phyloP scores from a whole-genome alignment of 2,329 filamentous ascomycete genomes.

The Nigrospora sphaerica region DNA sequence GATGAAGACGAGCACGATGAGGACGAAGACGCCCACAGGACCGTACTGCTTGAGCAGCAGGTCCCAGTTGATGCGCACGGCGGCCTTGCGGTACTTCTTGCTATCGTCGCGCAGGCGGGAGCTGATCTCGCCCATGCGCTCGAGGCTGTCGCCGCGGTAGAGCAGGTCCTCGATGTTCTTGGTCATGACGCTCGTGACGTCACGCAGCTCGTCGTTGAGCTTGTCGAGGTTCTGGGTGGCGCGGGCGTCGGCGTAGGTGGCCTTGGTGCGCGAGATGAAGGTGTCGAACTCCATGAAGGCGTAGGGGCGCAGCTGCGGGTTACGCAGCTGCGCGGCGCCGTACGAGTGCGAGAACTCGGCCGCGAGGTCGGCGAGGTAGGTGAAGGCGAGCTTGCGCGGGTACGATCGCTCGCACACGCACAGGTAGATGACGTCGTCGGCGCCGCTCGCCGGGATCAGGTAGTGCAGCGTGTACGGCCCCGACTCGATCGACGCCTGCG shows the following conservation, averaged over 20 bases:
- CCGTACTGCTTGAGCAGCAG: constrained; percentile 94
- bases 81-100: constrained; percentile 87
- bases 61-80: constrained; percentile 97
- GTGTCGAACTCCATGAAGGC: constrained; percentile 98
- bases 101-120: constrained; percentile 83
- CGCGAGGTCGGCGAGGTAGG: constrained; percentile 88
- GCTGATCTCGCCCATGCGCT: constrained; percentile 95
- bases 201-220: constrained; percentile 92
- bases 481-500: constrained; percentile 87
- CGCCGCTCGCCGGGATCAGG: constrained; percentile 47
- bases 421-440: constrained; percentile 78
- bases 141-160: constrained; percentile 88
- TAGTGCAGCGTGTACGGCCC: constrained; percentile 82
- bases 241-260: constrained; percentile 87
- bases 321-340: constrained; percentile 64
- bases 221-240: constrained; percentile 90
- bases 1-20: constrained; percentile 80
- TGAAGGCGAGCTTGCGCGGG: constrained; percentile 96
- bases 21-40: constrained; percentile 72
- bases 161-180: constrained; percentile 99
- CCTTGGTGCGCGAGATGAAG: constrained; percentile 88
- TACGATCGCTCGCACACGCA: constrained; percentile 91
- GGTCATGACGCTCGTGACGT: constrained; percentile 99
- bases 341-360: constrained; percentile 89
- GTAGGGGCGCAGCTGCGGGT: constrained; percentile 75